Evolutionary conservation across 176 grass and related monocot genomes (phyloP), one percentile per base, ranked within the genome.

Genomic region (Olyra latifolia): DNA sequence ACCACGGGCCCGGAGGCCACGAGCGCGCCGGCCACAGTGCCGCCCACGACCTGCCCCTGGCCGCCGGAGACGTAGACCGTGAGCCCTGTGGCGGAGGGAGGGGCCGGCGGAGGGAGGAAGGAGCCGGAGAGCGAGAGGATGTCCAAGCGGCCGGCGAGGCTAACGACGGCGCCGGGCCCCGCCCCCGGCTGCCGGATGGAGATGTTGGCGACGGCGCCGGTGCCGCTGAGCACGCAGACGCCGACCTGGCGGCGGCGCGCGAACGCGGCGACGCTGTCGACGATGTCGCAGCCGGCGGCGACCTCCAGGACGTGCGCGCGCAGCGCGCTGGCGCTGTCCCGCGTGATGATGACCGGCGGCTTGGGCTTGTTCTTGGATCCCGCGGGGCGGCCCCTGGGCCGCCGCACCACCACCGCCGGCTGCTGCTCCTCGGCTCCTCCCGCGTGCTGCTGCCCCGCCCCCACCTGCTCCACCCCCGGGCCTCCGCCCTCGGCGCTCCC

Each of bases 321-420:
- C 71, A 98, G 71, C 19, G 96, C 96, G 76, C 88, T 91, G 0
- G 92, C 90, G 74, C 96, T 98, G 90, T 98, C 96, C 32, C 90
- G 55, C 20, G 96, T 98, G 78, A 98, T 93, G 90, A 98, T 98
- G 69, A 98, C 76, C 4, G 96, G 96, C 30, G 92, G 96, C 89
- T 98, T 98, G 0, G 92, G 90, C 85, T 89, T 98, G 92, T 98
- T 98, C 88, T 98, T 98, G 49, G 96, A 98, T 29, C 96, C 96
- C 0, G 96, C 86, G 2, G 96, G 96, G 0, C 96, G 83, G 2
- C 96, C 96, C 1, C 96, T 79, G 4, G 96, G 92, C 13, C 96
- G 83, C 9, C 96, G 88, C 75, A 85, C 42, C 72, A 89, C 81
- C 52, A 74, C 4, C 8, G 81, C 4, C 4, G 40, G 57, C 10